Evolutionary conservation across 148 eudicot species (phyloP).

Genomic region (Euryodendron excelsum): DNA sequence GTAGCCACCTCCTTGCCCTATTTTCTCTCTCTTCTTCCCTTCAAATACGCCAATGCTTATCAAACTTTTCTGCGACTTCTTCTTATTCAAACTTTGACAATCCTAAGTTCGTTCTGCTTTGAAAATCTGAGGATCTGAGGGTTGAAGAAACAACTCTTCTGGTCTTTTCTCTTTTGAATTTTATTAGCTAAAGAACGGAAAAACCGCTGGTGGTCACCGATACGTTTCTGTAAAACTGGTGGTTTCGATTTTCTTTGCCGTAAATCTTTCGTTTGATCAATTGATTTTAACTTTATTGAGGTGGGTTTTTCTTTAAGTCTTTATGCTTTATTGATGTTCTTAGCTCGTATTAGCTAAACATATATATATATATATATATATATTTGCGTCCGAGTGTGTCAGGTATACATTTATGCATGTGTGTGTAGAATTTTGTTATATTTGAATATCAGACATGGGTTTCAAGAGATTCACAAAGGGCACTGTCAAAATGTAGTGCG

Average conservation of each 20-base stretch:
- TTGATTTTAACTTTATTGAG: constrained; percentile 14
- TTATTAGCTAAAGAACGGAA: background rate
- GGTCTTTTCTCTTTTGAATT: constrained; percentile 4
- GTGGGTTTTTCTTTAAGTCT: constrained; percentile 16
- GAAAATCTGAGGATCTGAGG: constrained; percentile 24
- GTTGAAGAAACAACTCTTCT: constrained; percentile 10
- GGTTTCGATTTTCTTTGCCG: background rate
- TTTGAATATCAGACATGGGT: background rate
- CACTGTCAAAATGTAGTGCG: background rate
- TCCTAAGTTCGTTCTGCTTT: constrained; percentile 22
- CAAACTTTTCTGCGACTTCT: constrained; percentile 17
- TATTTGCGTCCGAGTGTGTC: too few relatives aligned
- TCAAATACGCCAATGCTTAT: constrained; percentile 31
- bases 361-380: background rate
- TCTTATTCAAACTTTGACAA: constrained; percentile 21
- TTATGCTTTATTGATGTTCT: background rate
- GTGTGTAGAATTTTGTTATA: too few relatives aligned
- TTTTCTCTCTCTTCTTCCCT: constrained; percentile 1
- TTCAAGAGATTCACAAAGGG: background rate
- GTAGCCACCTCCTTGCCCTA: constrained; percentile 11
- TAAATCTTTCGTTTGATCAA: background rate
- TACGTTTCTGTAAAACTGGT: background rate
- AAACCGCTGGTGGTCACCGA: constrained; percentile 1
- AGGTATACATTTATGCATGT: too few relatives aligned
- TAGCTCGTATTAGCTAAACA: background rate